Evolutionary conservation across 352 stramenopile species (phyloP).

Genomic region (Phytophthora pseudosyringae): DNA sequence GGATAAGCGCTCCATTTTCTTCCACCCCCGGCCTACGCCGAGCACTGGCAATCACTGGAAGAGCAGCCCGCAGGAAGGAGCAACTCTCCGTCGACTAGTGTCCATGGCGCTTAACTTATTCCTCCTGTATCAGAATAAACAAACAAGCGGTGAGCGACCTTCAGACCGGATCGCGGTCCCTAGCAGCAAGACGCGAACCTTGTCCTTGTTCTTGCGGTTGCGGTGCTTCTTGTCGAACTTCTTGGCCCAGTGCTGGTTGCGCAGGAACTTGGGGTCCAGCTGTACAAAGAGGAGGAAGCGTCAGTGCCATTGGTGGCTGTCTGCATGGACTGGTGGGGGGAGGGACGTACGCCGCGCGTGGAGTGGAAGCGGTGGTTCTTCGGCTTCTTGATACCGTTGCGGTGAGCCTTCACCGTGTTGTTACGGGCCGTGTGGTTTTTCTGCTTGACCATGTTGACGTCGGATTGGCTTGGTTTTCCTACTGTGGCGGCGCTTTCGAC

Average conservation of each 20-base stretch:
- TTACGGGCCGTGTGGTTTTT: constrained; percentile 99
- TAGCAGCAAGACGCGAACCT: constrained; percentile 34
- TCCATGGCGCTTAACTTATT: constrained; percentile 46
- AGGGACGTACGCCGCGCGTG: constrained; percentile 89
- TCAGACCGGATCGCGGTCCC: too few relatives aligned
- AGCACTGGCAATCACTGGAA: constrained; percentile 24
- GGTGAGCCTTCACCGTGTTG: constrained; percentile 97
- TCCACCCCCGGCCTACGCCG: constrained; percentile 14
- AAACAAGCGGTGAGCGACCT: background rate
- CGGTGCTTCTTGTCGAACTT: constrained; percentile 96
- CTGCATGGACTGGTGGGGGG: background rate
- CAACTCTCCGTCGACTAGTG: constrained; percentile 30
- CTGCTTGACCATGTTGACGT: constrained; percentile 92
- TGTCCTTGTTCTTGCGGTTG: constrained; percentile 64
- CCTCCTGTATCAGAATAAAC: constrained; percentile 34
- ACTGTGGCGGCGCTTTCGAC: constrained; percentile 31
- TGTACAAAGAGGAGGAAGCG: constrained; percentile 23
- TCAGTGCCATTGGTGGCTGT: background rate
- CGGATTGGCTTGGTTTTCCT: constrained; percentile 64
- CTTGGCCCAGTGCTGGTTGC: constrained; percentile 98
- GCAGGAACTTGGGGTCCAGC: constrained; percentile 98
- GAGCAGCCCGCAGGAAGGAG: constrained; percentile 19
- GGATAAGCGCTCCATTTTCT: constrained; percentile 36
- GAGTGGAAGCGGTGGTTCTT: constrained; percentile 96
- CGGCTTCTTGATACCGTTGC: constrained; percentile 98